phyloP scores from a whole-genome alignment of 805 yeast species.

The Saturnispora dispora region DNA sequence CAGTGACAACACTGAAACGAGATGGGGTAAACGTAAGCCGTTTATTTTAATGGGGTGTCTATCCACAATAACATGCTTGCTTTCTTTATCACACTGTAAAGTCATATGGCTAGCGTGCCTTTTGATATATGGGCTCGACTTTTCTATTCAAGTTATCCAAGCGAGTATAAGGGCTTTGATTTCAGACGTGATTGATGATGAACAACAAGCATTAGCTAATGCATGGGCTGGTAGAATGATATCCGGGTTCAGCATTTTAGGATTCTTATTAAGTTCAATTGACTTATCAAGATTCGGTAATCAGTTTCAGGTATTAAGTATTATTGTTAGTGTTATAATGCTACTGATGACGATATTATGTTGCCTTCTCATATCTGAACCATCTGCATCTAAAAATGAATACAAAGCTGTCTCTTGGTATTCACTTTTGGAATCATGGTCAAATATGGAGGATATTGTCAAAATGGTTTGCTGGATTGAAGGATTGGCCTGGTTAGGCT shows the following conservation, averaged over 20 bases:
- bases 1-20: slow-evolving; percentile 40
- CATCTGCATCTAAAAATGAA: slow-evolving; percentile 22
- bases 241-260: slow-evolving; percentile 49
- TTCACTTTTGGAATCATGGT: slow-evolving; percentile 3
- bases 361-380: slow-evolving; percentile 38
- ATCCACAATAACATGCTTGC: slow-evolving; percentile 37
- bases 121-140: slow-evolving; percentile 45
- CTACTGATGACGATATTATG: slow-evolving; percentile 32
- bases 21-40: slow-evolving; percentile 46
- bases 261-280: slow-evolving; percentile 44
- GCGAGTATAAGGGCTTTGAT: slow-evolving; percentile 54
- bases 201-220: slow-evolving; percentile 49
- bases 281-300: slow-evolving; percentile 36
- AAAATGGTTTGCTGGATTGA: slow-evolving; percentile 45
- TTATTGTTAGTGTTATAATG: slow-evolving; percentile 35
- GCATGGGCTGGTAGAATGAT: slow-evolving; percentile 64
- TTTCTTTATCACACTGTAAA: slow-evolving; percentile 37
- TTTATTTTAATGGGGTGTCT: slow-evolving; percentile 47
- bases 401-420: neutral
- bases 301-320: slow-evolving; percentile 44
- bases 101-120: slow-evolving; percentile 44
- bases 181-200: slow-evolving; percentile 49
- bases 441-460: slow-evolving; percentile 25
- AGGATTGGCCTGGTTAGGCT: slow-evolving; percentile 61
- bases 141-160: slow-evolving; percentile 50